These are phyloP conservation scores for Funneliformis geosporum DNA, from an alignment of 192 early-diverging fungal genomes.

Conservation along the genomic window DNA sequence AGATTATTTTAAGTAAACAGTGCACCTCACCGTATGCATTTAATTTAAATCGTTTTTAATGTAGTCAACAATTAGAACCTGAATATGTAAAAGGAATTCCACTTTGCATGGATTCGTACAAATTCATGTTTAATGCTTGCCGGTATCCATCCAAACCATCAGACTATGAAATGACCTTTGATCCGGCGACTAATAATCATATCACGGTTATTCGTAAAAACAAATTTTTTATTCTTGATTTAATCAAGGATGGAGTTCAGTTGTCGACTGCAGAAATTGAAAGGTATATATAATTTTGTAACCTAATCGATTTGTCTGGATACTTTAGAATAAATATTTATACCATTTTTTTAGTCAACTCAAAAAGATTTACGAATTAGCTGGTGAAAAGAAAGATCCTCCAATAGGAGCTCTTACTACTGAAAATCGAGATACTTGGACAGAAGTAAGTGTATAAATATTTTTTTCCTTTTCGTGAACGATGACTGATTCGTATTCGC, in stretches of 20 bases:
- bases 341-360: constrained; percentile 53
- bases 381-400: constrained; percentile 66
- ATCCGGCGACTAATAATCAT: constrained; percentile 77
- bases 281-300: constrained; percentile 34
- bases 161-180: constrained; percentile 74
- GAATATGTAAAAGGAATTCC: constrained; percentile 79
- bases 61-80: constrained; percentile 72
- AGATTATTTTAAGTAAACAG: neutral
- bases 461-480: no score
- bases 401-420: constrained; percentile 87
- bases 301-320: neutral
- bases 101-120: constrained; percentile 89
- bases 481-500: neutral
- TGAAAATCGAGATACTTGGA: constrained; percentile 95
- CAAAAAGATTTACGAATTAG: constrained; percentile 63
- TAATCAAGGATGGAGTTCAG: constrained; percentile 74
- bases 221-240: constrained; percentile 82
- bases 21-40: neutral
- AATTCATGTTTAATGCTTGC: constrained; percentile 96
- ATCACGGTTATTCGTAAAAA: constrained; percentile 88
- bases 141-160: constrained; percentile 86
- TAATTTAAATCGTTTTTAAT: neutral
- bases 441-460: constrained; percentile 65
- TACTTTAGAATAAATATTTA: neutral
- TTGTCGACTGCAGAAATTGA: constrained; percentile 86